Percentiles rank a stretch among this genome's conserved stretches.
phyloP scores from a whole-genome alignment of 2,329 filamentous ascomycete species.

The Lasiodiplodia theobromae region DNA sequence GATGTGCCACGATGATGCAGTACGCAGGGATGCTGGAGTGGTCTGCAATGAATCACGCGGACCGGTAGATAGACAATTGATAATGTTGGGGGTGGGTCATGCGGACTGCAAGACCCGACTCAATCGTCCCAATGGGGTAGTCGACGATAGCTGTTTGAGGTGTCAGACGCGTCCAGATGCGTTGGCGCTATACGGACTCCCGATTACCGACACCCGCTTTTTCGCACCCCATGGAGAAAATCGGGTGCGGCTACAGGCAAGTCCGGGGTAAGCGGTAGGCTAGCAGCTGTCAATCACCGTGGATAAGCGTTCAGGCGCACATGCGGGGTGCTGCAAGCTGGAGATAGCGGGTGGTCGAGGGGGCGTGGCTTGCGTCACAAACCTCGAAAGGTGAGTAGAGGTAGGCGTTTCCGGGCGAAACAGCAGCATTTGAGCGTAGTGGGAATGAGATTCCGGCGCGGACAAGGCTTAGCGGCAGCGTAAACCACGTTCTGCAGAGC shows the following conservation, averaged over 20 bases:
- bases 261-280: background rate
- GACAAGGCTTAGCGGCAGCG: background rate
- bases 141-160: constrained; percentile 9
- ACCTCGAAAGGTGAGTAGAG: background rate
- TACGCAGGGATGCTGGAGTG: background rate
- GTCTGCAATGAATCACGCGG: background rate
- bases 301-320: constrained; percentile 6
- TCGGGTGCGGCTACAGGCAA: background rate
- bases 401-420: background rate
- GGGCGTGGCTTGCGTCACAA: constrained; percentile 1
- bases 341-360: constrained; percentile 5
- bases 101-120: background rate
- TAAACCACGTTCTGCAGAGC: constrained; percentile 1
- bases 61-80: background rate
- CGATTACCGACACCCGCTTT: background rate
- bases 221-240: constrained; percentile 7
- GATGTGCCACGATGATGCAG: background rate
- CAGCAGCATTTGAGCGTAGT: background rate
- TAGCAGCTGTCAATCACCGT: background rate
- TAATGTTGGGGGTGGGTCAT: background rate
- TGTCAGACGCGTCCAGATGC: constrained; percentile 2
- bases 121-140: background rate
- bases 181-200: background rate
- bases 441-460: constrained; percentile 17
- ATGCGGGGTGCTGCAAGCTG: background rate